Percentiles rank a stretch among this genome's conserved stretches.
Conservation (phyloP, 148 eudicot genomes). For the Rhododendron simsii region DNA sequence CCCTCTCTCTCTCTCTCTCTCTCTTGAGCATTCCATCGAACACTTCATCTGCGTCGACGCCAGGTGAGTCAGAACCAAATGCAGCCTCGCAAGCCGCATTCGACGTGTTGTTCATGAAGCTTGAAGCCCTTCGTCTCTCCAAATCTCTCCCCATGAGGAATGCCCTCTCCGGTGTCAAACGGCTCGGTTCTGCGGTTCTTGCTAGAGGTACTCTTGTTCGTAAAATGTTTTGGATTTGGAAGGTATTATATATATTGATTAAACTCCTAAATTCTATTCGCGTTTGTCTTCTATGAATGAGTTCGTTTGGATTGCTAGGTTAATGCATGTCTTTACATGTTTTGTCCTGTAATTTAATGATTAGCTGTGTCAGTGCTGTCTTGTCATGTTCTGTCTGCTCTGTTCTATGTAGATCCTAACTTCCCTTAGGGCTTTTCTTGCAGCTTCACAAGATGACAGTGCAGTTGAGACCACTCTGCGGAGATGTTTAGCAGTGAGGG, state of each 20-base stretch:
- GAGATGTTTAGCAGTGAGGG: conserved; percentile 19
- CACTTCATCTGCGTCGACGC: conserved; percentile 14
- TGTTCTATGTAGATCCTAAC: neutral
- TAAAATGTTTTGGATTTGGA: neutral
- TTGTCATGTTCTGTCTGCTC: neutral
- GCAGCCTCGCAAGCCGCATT: neutral
- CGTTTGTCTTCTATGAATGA: neutral
- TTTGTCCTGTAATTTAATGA: neutral
- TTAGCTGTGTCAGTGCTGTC: neutral
- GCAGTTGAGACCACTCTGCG: conserved; percentile 21
- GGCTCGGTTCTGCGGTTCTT: conserved; percentile 24
- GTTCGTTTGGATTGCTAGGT: neutral
- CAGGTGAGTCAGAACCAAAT: neutral
- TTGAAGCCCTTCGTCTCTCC: neutral
- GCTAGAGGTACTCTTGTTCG: neutral
- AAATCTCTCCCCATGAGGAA: conserved; percentile 22
- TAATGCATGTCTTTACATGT: too few species aligned
- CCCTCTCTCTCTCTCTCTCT: neutral
- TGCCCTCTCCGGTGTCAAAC: conserved; percentile 26
- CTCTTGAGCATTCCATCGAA: conserved; percentile 20
- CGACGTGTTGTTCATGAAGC: neutral
- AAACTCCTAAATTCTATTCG: too few species aligned
- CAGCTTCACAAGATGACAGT: conserved; percentile 30
- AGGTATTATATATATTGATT: neutral
- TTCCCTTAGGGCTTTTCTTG: conserved; percentile 19